A percentile compares a stretch with the other conserved stretches of the same genome.
Conservation (phyloP, 768 basidiomycete species). For the Pluteus cervinus region DNA sequence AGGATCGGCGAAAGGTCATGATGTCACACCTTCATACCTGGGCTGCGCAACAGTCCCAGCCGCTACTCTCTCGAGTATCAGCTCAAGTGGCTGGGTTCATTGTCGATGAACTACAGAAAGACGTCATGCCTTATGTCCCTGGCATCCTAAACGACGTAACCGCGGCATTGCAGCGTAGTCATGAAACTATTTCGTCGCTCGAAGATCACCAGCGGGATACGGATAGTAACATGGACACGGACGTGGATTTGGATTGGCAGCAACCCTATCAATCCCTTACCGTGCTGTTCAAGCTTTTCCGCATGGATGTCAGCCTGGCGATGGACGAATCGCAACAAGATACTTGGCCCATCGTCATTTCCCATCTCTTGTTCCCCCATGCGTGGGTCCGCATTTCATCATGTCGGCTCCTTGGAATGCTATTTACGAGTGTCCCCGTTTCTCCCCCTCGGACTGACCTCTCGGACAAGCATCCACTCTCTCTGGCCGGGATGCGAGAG, state of each 20-base stretch:
- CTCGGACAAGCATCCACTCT: constrained; percentile 39
- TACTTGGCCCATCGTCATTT: constrained; percentile 56
- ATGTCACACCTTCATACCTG: constrained; percentile 75
- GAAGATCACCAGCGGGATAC: constrained; percentile 22
- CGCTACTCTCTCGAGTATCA: constrained; percentile 64
- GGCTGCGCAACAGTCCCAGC: constrained; percentile 58
- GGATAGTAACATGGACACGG: constrained; percentile 35
- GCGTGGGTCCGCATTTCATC: constrained; percentile 88
- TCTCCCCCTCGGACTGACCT: constrained; percentile 27
- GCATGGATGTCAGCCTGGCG: constrained; percentile 37
- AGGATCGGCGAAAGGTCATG: constrained; percentile 47
- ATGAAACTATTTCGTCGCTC: constrained; percentile 30
- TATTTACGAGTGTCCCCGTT: constrained; percentile 53
- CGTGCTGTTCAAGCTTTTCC: constrained; percentile 56
- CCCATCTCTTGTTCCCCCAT: constrained; percentile 82
- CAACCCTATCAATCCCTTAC: constrained; percentile 76
- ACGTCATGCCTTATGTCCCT: constrained; percentile 37
- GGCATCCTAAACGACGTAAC: constrained; percentile 54
- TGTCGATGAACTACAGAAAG: constrained; percentile 57
- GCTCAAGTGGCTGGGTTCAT: constrained; percentile 80
- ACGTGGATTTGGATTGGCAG: constrained; percentile 70
- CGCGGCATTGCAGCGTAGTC: constrained; percentile 37
- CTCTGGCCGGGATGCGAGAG: constrained; percentile 52
- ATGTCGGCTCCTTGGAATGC: constrained; percentile 64
- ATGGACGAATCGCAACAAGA: constrained; percentile 44